Evolutionary conservation across 2,329 filamentous ascomycete species (phyloP).

Genomic region (Berkeleyomyces rouxiae): DNA sequence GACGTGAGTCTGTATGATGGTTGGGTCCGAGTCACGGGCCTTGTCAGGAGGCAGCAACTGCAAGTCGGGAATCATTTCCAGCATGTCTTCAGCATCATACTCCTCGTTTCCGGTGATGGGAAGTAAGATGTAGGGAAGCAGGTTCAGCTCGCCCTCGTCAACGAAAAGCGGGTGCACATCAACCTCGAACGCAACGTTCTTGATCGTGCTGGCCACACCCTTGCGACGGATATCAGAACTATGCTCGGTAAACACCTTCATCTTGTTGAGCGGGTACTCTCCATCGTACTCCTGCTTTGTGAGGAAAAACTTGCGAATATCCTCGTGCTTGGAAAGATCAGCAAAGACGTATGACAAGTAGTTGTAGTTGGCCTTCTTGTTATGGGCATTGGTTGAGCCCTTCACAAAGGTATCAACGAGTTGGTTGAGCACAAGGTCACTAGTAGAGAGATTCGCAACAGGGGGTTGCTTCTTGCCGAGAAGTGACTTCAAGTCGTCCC

Average conservation of each 20-base stretch:
- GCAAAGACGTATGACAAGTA: constrained; percentile 91
- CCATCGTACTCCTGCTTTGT: constrained; percentile 58
- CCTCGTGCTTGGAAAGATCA: constrained; percentile 68
- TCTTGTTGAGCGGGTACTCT: constrained; percentile 77
- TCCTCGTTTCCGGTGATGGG: constrained; percentile 80
- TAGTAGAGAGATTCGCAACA: constrained; percentile 54
- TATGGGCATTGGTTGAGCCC: constrained; percentile 66
- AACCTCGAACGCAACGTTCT: constrained; percentile 80
- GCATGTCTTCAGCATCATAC: constrained; percentile 70
- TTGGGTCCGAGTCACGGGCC: constrained; percentile 57
- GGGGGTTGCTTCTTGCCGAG: constrained; percentile 49
- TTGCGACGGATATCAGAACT: constrained; percentile 65
- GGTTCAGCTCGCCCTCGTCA: constrained; percentile 53
- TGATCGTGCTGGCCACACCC: constrained; percentile 92
- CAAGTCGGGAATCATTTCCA: constrained; percentile 75
- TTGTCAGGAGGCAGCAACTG: constrained; percentile 85
- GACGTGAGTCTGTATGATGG: constrained; percentile 71
- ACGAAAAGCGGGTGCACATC: constrained; percentile 55
- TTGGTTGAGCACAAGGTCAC: constrained; percentile 67
- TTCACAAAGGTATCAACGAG: constrained; percentile 93
- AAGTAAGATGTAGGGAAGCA: constrained; percentile 76
- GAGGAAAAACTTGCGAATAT: constrained; percentile 61
- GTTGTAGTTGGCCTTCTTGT: constrained; percentile 73
- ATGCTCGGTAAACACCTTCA: constrained; percentile 90
- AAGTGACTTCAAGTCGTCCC: constrained; percentile 52